Evolutionary conservation across 352 stramenopile species (phyloP).

Genomic region (Aphanomyces euteiches): DNA sequence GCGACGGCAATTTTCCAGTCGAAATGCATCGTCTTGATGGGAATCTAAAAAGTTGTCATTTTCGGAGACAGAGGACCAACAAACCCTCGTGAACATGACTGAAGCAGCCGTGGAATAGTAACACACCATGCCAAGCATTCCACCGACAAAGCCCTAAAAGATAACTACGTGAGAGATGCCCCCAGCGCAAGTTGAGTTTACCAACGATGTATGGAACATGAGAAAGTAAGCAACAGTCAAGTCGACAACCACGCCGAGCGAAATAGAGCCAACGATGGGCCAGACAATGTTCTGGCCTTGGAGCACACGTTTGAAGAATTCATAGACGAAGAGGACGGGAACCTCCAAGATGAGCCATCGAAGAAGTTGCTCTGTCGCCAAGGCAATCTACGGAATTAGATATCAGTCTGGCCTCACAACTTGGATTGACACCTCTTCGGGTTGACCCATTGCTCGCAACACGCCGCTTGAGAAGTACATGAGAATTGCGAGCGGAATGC

Average conservation of each 20-base stretch:
- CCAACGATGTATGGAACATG: constrained; percentile 74
- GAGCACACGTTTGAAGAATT: constrained; percentile 75
- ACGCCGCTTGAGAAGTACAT: constrained; percentile 72
- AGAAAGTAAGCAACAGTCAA: constrained; percentile 75
- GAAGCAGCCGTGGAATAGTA: background rate
- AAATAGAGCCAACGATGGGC: constrained; percentile 72
- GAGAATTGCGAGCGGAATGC: constrained; percentile 52
- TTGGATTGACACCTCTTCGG: constrained; percentile 32
- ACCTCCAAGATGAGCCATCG: constrained; percentile 68
- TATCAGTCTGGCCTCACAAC: background rate
- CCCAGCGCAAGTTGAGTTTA: background rate
- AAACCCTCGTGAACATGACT: background rate
- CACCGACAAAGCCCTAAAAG: constrained; percentile 8
- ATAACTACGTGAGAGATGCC: background rate
- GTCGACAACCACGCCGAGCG: constrained; percentile 75
- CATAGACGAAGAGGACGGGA: constrained; percentile 74
- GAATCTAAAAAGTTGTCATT: background rate
- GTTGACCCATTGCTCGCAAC: constrained; percentile 68
- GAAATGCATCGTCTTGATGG: background rate
- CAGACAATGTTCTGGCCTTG: constrained; percentile 84
- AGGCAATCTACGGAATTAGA: constrained; percentile 42
- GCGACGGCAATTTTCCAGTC: background rate
- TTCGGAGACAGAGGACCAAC: too few relatives aligned
- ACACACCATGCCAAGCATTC: background rate
- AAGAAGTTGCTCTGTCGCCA: constrained; percentile 62